Percentiles rank a stretch among this genome's conserved stretches.
These are phyloP conservation scores for Thielaviopsis euricoi DNA, from an alignment of 2,329 filamentous ascomycete genomes.

Conservation along the genomic window DNA sequence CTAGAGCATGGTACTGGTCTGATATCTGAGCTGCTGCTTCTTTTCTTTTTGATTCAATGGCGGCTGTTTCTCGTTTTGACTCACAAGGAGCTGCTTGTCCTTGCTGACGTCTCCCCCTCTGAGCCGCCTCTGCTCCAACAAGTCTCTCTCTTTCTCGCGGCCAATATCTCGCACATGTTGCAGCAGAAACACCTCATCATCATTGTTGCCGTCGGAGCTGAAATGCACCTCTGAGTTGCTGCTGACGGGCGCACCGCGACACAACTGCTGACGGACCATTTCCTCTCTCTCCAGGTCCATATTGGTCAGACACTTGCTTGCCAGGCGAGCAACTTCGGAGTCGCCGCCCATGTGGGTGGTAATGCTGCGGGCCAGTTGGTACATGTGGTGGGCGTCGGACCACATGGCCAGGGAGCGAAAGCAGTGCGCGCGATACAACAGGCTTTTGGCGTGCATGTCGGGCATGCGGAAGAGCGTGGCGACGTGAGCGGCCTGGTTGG, in stretches of 20 bases:
- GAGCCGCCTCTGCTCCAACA: too few relatives aligned
- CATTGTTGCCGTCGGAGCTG: neutral
- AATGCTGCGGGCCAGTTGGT: conserved; percentile 13
- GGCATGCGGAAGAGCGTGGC: conserved; percentile 11
- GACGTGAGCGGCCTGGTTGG: conserved; percentile 13
- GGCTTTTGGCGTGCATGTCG: conserved; percentile 14
- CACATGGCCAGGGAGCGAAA: conserved; percentile 14
- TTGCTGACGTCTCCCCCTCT: too few relatives aligned
- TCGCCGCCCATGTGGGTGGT: neutral
- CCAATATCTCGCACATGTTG: neutral
- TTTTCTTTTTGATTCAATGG: too few relatives aligned
- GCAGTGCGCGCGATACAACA: conserved; percentile 16
- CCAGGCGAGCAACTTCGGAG: neutral
- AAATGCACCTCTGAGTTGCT: neutral
- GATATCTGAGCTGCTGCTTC: too few relatives aligned
- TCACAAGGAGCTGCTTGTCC: too few relatives aligned
- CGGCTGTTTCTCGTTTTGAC: too few relatives aligned
- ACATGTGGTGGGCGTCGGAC: conserved; percentile 14
- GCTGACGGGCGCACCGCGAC: neutral
- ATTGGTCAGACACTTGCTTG: conserved; percentile 6
- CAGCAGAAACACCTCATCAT: neutral
- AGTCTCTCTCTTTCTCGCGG: neutral
- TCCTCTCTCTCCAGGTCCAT: conserved; percentile 7
- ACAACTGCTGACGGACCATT: conserved; percentile 1
- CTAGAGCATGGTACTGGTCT: too few relatives aligned